Evolutionary conservation across 2,329 filamentous ascomycete species (phyloP), one percentile per base, ranked within the genome.

Genomic region (Fusarium sp.): DNA sequence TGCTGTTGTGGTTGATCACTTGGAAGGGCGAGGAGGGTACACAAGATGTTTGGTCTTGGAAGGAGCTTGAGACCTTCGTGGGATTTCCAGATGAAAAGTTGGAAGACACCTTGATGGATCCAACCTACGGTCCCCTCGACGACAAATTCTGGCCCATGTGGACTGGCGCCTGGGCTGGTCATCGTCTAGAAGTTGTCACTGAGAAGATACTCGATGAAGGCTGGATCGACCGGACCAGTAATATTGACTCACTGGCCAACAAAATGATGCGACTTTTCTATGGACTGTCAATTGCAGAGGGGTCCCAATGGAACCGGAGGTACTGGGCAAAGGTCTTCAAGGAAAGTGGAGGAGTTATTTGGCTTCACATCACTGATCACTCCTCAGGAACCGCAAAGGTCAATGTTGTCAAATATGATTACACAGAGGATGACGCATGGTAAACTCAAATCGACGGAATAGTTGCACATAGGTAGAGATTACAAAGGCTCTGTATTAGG

Each of bases 1-100:
- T 68, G 0, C 25, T 68, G 0, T 4, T 67, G 6, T 68, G 65
- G 59, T 9, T 68, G 17, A 67, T 67, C 14, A 49, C 32, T 35
- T 61, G 65, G 63, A 53, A 30, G 27, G 50, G 20, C 4, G 19
- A 64, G 3, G 22, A 67, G 3, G 5, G 13, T 0, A 2, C 19
- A 4, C 10, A 9, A 11, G 8, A 15, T 0, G 15, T 22, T 1
- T 65, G 47, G 19, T 22, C 27, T 13, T 67, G 63, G 62, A 47
- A 67, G 13, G 4, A 20, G 5, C 35, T 64, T 4, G 23, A 52
- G 35, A 4, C 7, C 9, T 62, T 43, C 11, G 3, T 10, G 4
- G 44, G 47, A 9, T 19, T 22, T 7, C 33, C 41, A 7, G 25
- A 60, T 19, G 2, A 10, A 4, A 15, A 22, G 7, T 30, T 58